Percentiles rank a stretch among this genome's conserved stretches.
These are phyloP conservation scores for Echria macrotheca DNA, from an alignment of 495 filamentous ascomycete genomes.

Conservation along the genomic window DNA sequence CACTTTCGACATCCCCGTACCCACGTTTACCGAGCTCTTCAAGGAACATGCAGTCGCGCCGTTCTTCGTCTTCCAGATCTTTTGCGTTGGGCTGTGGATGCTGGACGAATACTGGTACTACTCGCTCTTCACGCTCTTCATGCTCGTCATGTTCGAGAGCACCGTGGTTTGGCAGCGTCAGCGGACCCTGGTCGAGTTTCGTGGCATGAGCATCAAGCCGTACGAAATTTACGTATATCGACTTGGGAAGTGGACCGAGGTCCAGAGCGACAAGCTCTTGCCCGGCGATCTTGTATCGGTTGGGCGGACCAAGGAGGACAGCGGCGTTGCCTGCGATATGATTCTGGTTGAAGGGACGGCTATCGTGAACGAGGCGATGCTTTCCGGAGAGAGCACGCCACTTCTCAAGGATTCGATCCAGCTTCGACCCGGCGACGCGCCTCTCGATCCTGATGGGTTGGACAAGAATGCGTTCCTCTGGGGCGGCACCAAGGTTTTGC, in stretches of 20 bases:
- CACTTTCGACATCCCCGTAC: constrained; percentile 96
- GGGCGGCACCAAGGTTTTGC: constrained; percentile 95
- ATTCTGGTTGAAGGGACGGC: constrained; percentile 87
- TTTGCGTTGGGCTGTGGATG: constrained; percentile 98
- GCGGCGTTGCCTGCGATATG: constrained; percentile 97
- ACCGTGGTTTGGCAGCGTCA: constrained; percentile 99
- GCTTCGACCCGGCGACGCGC: constrained; percentile 77
- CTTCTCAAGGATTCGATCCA: constrained; percentile 94
- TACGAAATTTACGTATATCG: constrained; percentile 90
- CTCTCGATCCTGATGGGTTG: constrained; percentile 80
- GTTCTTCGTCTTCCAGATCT: constrained; percentile 99
- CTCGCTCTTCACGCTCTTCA: constrained; percentile 96
- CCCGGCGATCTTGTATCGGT: constrained; percentile 97
- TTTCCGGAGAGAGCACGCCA: constrained; percentile 96
- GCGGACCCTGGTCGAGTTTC: constrained; percentile 93
- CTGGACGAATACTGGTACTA: constrained; percentile 99
- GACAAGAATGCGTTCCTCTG: constrained; percentile 97
- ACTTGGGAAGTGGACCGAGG: constrained; percentile 78
- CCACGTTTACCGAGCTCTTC: constrained; percentile 91
- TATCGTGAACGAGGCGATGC: constrained; percentile 99
- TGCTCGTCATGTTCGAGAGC: constrained; percentile 96
- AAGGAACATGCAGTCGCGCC: constrained; percentile 97
- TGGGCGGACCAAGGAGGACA: constrained; percentile 91
- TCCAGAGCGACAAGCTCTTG: constrained; percentile 86
- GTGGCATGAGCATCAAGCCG: constrained; percentile 98